Evolutionary conservation across 331 rosid species (phyloP), one percentile per base, ranked within the genome.

Genomic region (Erythrophleum ivorense): DNA sequence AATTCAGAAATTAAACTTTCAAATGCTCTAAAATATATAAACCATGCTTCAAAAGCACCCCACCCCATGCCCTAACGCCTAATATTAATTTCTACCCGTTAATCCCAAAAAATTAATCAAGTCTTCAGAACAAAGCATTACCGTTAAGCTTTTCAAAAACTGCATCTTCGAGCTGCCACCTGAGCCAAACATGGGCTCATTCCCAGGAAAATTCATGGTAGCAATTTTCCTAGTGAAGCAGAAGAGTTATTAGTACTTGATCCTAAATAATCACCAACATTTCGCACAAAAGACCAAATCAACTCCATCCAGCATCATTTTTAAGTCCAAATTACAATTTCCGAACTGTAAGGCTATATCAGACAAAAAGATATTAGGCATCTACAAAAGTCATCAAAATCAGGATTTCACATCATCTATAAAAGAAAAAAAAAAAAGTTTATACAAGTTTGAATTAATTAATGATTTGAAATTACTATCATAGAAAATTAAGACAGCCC

Each of bases 131-230:
- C 31, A n/a, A 10, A 19, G 41, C 69, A 57, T 18, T 75, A 57
- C 78, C 67, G 2, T 13, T 75, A 9, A 40, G 16, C 68, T 12
- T 57, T 55, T 40, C 3, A 18, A 75, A 54, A 18, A 52, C 45
- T 46, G n/a, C 60, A 53, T 52, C 33, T 24, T 40, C 19, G 38
- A 19, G 33, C 16, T n/a, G 40, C 16, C 82, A 62, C 14, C 68
- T 13, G 73, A 40, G 70, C 55, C 45, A 53, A 59, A 48, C 80
- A 45, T 49, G 48, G 63, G 40, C 31, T 41, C 77, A 55, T 16
- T 55, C 6, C 71, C 31, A 9, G 5, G 33, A n/a, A 41, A 21
- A 18, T 16, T 13, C 33, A 54, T 0, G 12, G 62, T 14, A 70
- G 71, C 36, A 21, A 67, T 68, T 43, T 57, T 46, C 78, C 78